phyloP scores from a whole-genome alignment of 2,329 filamentous ascomycete species.

The Pestalotiopsis sp. region DNA sequence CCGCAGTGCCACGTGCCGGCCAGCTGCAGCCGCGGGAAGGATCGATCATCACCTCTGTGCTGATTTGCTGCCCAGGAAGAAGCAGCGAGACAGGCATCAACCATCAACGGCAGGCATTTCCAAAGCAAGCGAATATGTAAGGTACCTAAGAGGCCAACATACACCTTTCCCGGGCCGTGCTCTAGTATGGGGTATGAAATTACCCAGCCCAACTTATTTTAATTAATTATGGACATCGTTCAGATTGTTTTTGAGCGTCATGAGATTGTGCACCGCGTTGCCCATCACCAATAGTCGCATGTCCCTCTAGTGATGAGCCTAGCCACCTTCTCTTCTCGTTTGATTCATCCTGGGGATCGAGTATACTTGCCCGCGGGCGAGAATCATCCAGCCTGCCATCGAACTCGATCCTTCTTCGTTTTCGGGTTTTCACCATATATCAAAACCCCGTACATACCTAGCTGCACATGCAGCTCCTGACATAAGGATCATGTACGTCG shows the following conservation, averaged over 20 bases:
- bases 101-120: background rate
- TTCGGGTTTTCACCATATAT: background rate
- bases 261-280: background rate
- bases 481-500: background rate
- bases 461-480: background rate
- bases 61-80: conserved; percentile 2
- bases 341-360: background rate
- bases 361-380: background rate
- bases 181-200: background rate
- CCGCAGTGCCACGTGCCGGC: background rate
- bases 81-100: background rate
- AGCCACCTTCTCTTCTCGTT: background rate
- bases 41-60: background rate
- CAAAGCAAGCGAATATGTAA: background rate
- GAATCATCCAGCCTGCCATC: background rate
- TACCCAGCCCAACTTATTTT: background rate
- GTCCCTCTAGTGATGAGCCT: background rate
- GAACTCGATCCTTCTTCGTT: background rate
- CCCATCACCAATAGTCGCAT: background rate
- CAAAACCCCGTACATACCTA: background rate
- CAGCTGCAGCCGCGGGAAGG: background rate
- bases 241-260: background rate
- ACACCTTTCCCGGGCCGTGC: background rate
- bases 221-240: background rate
- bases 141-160: background rate